phyloP scores from a whole-genome alignment of 108 stramenopile species.

The Pseudonitzschia delicatissima region DNA sequence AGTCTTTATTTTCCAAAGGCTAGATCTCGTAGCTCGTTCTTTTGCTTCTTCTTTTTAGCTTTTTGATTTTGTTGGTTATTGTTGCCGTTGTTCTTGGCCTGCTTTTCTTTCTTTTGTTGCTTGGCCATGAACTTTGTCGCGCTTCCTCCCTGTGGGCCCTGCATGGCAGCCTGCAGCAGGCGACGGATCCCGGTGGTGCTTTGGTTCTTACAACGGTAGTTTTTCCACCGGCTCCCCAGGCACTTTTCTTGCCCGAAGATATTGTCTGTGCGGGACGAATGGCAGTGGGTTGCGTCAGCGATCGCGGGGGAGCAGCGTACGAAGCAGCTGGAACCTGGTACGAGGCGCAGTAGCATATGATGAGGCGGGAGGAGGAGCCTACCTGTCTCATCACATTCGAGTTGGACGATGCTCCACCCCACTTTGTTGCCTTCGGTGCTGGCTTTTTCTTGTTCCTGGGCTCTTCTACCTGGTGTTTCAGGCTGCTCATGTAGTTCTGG shows the following conservation, averaged over 20 bases:
- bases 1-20: slow-evolving; percentile 54
- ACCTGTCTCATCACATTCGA: background rate
- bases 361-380: background rate
- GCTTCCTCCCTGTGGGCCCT: slow-evolving; percentile 39
- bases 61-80: slow-evolving; percentile 8
- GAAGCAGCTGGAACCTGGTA: background rate
- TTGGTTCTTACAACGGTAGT: slow-evolving; percentile 32
- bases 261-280: background rate
- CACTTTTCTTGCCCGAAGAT: slow-evolving; percentile 36
- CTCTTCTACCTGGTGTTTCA: slow-evolving; percentile 28
- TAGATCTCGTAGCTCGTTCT: slow-evolving; percentile 40
- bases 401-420: background rate
- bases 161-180: slow-evolving; percentile 25
- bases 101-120: slow-evolving; percentile 30
- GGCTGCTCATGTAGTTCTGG: slow-evolving; percentile 43
- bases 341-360: background rate
- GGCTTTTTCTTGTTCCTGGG: background rate
- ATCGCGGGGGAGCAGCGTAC: slow-evolving; percentile 12
- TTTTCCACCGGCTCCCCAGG: slow-evolving; percentile 30
- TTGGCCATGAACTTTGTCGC: slow-evolving; percentile 58
- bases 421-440: background rate
- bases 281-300: background rate
- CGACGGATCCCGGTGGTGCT: slow-evolving; percentile 33
- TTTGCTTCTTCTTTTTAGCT: slow-evolving; percentile 49
- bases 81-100: slow-evolving; percentile 7